These are phyloP conservation scores for Entomortierella lignicola DNA, from an alignment of 192 early-diverging fungal species.

Conservation along the genomic window DNA sequence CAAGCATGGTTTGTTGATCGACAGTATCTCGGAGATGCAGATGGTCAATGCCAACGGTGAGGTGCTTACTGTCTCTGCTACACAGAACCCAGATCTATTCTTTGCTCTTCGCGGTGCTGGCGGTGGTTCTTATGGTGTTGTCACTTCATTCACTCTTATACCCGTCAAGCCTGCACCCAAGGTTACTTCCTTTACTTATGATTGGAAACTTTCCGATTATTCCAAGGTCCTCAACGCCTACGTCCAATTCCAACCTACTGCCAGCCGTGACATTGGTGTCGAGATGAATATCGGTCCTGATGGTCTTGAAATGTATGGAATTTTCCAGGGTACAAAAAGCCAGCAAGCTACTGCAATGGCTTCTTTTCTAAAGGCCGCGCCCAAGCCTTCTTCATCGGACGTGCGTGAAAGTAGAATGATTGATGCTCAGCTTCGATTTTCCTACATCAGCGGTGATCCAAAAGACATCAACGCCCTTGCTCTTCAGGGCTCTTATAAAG, in stretches of 20 bases:
- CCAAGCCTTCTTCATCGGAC: constrained; percentile 13
- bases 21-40: constrained; percentile 57
- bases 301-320: constrained; percentile 31
- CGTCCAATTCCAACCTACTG: constrained; percentile 15
- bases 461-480: constrained; percentile 32
- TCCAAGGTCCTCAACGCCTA: constrained; percentile 32
- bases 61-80: constrained; percentile 51
- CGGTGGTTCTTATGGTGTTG: constrained; percentile 60
- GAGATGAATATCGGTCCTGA: constrained; percentile 41
- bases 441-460: constrained; percentile 7
- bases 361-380: constrained; percentile 16
- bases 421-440: constrained; percentile 41
- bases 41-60: constrained; percentile 63
- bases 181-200: constrained; percentile 47
- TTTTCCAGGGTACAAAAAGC: constrained; percentile 44
- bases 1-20: constrained; percentile 65
- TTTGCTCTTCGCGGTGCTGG: constrained; percentile 74
- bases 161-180: constrained; percentile 35
- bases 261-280: constrained; percentile 41
- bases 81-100: constrained; percentile 65
- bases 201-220: constrained; percentile 26
- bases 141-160: constrained; percentile 54
- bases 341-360: constrained; percentile 18
- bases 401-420: constrained; percentile 32
- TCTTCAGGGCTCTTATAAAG: constrained; percentile 9